These are phyloP conservation scores for Vitis hybrid DNA, from an alignment of 177 flowering plant species.

Conservation along the genomic window DNA sequence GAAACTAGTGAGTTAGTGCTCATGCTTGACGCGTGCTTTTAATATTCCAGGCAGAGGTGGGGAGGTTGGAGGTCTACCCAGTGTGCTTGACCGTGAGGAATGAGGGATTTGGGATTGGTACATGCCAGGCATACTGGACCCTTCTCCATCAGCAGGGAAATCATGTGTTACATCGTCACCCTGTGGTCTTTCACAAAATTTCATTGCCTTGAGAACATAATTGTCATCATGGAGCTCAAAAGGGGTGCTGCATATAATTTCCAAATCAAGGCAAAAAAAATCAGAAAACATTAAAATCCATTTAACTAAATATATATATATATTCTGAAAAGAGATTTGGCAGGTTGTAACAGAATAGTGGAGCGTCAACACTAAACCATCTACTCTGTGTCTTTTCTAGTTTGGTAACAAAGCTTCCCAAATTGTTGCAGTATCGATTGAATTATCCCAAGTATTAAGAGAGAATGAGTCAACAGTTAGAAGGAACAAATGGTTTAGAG, in stretches of 20 bases:
- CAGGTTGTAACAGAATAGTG: too few relatives aligned
- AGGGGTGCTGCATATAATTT: conserved; percentile 69
- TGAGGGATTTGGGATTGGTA: conserved; percentile 35
- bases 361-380: too few relatives aligned
- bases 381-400: too few relatives aligned
- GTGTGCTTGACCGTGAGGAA: conserved; percentile 33
- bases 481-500: background rate
- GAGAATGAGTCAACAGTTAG: too few relatives aligned
- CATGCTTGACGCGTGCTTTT: conserved; percentile 78
- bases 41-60: conserved; percentile 76
- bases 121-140: conserved; percentile 46
- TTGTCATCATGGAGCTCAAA: conserved; percentile 96
- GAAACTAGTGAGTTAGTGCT: conserved; percentile 28
- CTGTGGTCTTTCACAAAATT: conserved; percentile 50
- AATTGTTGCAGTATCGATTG: too few relatives aligned
- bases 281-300: too few relatives aligned
- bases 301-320: too few relatives aligned
- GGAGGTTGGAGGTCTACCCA: conserved; percentile 52
- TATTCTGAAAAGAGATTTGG: too few relatives aligned
- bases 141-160: conserved; percentile 44
- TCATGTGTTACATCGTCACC: conserved; percentile 28
- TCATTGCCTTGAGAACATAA: conserved; percentile 90
- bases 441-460: too few relatives aligned
- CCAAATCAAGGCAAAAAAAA: too few relatives aligned
- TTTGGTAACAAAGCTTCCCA: too few relatives aligned